Evolutionary conservation across 179 eudicot species (phyloP).

Genomic region (Heliamphora pulchella): DNA sequence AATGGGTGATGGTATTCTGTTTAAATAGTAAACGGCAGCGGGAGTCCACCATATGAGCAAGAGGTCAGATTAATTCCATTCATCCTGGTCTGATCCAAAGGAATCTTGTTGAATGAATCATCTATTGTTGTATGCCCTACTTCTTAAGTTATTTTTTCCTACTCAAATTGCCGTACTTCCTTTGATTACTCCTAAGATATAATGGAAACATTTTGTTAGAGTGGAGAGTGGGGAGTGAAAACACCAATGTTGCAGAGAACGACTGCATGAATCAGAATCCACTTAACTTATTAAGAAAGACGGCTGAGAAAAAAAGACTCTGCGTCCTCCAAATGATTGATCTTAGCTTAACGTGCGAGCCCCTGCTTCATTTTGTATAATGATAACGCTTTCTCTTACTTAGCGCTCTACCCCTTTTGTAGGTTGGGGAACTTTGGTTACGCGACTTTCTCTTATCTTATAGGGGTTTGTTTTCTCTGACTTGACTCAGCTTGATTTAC

Average conservation of each 20-base stretch:
- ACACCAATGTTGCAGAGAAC: conserved; percentile 1
- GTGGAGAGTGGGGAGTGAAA: conserved; percentile 8
- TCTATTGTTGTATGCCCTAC: background rate
- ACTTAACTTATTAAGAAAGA: conserved; percentile 14
- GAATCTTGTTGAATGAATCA: no score
- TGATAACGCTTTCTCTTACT: no score
- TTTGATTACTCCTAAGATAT: background rate
- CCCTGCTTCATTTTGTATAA: no score
- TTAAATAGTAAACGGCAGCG: no score
- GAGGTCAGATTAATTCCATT: no score
- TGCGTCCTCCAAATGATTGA: background rate
- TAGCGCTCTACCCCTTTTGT: background rate
- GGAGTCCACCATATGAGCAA: no score
- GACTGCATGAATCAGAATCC: conserved; percentile 9
- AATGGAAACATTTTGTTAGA: conserved; percentile 9
- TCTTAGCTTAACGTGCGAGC: no score
- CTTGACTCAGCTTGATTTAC: background rate
- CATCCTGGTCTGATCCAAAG: no score
- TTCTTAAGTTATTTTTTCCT: conserved; percentile 5
- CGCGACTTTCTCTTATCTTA: background rate
- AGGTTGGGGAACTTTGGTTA: background rate
- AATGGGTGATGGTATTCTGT: no score
- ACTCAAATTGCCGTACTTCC: background rate
- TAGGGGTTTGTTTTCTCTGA: conserved; percentile 5
- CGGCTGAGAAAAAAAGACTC: background rate